Evolutionary conservation across 495 filamentous ascomycete genomes (phyloP).

Genomic region (Darksidea phi): DNA sequence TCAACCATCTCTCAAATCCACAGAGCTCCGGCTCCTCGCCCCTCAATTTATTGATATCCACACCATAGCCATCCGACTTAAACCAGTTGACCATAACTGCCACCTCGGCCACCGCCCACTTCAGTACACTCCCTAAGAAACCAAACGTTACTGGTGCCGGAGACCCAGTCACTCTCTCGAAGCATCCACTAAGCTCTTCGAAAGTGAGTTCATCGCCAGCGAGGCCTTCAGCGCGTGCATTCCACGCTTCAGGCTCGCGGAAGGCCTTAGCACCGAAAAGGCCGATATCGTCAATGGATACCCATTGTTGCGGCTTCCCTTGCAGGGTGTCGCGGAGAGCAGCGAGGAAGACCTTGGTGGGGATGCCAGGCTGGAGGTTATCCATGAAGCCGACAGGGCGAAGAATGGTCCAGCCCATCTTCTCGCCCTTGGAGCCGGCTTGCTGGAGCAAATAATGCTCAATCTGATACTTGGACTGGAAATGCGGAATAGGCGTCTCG

Average conservation of each 20-base stretch:
- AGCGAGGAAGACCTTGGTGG: conserved; percentile 59
- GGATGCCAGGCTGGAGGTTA: conserved; percentile 57
- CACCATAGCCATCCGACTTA: conserved; percentile 58
- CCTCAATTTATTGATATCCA: conserved; percentile 56
- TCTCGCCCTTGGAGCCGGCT: conserved; percentile 36
- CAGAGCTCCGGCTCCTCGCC: conserved; percentile 54
- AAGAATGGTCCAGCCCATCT: conserved; percentile 50
- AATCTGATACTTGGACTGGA: conserved; percentile 62
- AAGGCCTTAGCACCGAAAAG: conserved; percentile 63
- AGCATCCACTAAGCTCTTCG: conserved; percentile 50
- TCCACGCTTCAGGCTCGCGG: conserved; percentile 49
- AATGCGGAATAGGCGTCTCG: conserved; percentile 62
- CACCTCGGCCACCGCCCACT: conserved; percentile 55
- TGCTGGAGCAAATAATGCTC: conserved; percentile 59
- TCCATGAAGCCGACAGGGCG: conserved; percentile 69
- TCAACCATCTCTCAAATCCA: conserved; percentile 61
- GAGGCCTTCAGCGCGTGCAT: conserved; percentile 50
- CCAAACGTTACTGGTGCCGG: conserved; percentile 46
- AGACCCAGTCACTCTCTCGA: conserved; percentile 51
- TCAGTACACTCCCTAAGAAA: conserved; percentile 37
- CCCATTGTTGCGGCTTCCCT: conserved; percentile 56
- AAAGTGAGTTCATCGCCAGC: conserved; percentile 62
- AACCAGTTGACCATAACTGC: conserved; percentile 66
- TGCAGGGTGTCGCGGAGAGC: conserved; percentile 50
- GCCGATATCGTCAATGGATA: conserved; percentile 63